phyloP scores from a whole-genome alignment of 2,329 filamentous ascomycete genomes.

The Aspergillus felis region DNA sequence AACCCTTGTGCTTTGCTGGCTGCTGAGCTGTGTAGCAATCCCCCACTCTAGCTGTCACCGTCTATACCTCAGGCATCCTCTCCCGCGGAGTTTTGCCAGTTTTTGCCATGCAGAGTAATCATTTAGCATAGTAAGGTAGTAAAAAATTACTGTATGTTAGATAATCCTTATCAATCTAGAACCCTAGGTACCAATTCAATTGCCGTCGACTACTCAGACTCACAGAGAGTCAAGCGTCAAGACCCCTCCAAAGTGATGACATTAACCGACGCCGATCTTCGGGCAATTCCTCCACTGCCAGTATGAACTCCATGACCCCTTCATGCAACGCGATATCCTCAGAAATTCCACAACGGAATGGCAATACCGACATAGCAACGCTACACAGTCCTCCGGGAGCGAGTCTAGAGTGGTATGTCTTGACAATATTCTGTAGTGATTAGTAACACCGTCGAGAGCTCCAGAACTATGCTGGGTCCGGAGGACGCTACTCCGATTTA shows the following conservation, averaged over 20 bases:
- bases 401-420: no score
- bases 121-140: not conserved
- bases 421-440: not conserved
- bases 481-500: constrained; percentile 3
- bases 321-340: not conserved
- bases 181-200: not conserved
- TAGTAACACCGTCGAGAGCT: not conserved
- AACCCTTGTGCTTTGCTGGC: not conserved
- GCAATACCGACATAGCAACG: not conserved
- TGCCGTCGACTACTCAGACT: not conserved
- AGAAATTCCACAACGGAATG: not conserved
- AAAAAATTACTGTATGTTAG: not conserved
- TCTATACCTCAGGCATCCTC: not conserved
- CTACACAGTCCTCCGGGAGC: not conserved
- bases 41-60: not conserved
- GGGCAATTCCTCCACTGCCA: not conserved
- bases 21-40: not conserved
- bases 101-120: not conserved
- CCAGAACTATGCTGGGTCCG: constrained; percentile 2
- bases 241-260: not conserved
- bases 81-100: not conserved
- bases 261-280: not conserved
- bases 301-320: not conserved
- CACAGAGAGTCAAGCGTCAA: no score
- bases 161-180: not conserved